phyloP scores from a whole-genome alignment of 2,329 filamentous ascomycete species.

The Gliomastix tumulicola region DNA sequence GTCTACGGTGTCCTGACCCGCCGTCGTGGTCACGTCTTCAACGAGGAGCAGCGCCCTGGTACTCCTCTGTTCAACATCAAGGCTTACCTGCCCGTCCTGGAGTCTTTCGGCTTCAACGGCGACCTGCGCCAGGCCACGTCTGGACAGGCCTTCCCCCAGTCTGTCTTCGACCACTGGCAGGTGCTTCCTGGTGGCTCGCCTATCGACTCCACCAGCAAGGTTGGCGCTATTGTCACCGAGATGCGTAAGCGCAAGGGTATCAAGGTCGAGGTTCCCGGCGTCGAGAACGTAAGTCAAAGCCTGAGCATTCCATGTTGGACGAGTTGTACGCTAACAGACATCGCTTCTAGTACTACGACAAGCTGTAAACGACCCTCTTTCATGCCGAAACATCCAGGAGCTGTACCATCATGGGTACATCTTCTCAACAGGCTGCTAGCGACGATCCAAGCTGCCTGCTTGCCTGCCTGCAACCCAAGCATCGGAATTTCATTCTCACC shows the following conservation, averaged over 20 bases:
- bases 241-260: conserved; percentile 99
- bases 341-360: conserved; percentile 81
- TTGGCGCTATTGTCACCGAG: conserved; percentile 73
- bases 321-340: conserved; percentile 13
- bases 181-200: conserved; percentile 89
- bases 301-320: conserved; percentile 4
- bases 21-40: conserved; percentile 97
- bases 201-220: conserved; percentile 75
- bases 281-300: conserved; percentile 96
- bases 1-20: conserved; percentile 99
- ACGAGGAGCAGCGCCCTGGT: conserved; percentile 95
- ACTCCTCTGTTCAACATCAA: conserved; percentile 99
- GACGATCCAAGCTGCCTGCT: conserved; percentile 19
- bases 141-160: conserved; percentile 98
- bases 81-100: conserved; percentile 92
- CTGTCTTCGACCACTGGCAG: conserved; percentile 99
- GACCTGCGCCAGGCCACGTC: conserved; percentile 90
- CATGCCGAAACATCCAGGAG: conserved; percentile 37
- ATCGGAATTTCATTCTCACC: no score
- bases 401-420: conserved; percentile 33
- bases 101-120: conserved; percentile 98
- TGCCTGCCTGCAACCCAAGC: no score
- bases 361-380: conserved; percentile 63
- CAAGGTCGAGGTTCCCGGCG: conserved; percentile 88
- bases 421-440: conserved; percentile 30